Conservation (phyloP, 768 basidiomycete genomes). For the Boletus tomentosulus region DNA sequence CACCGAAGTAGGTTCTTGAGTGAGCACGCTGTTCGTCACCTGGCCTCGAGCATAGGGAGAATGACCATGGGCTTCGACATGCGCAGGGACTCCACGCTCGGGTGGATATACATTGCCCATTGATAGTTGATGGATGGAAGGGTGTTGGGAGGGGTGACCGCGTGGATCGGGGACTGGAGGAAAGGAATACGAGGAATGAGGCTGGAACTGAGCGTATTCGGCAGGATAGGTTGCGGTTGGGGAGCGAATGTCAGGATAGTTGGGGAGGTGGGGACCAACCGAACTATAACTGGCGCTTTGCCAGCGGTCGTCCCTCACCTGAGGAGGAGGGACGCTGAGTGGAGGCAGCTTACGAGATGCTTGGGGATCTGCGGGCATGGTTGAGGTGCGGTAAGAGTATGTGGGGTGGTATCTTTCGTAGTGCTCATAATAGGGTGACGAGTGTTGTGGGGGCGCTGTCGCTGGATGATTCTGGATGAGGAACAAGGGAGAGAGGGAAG, state of each 20-base stretch:
- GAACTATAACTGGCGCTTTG: constrained; percentile 38
- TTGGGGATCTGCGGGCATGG: constrained; percentile 43
- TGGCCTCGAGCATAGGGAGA: constrained; percentile 49
- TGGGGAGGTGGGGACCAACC: constrained; percentile 34
- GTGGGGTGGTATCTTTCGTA: constrained; percentile 47
- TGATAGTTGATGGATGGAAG: constrained; percentile 26
- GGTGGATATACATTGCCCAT: constrained; percentile 25
- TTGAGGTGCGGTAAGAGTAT: constrained; percentile 46
- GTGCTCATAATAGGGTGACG: constrained; percentile 51
- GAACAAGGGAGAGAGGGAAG: constrained; percentile 6
- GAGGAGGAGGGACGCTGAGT: constrained; percentile 37
- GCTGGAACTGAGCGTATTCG: constrained; percentile 47
- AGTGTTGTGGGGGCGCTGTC: constrained; percentile 45
- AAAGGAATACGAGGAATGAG: constrained; percentile 31
- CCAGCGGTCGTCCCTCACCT: constrained; percentile 49
- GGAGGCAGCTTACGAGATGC: constrained; percentile 61
- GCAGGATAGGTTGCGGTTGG: constrained; percentile 60
- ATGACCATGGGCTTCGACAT: constrained; percentile 37
- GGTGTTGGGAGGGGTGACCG: constrained; percentile 23
- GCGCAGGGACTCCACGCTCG: constrained; percentile 36
- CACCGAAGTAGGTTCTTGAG: constrained; percentile 32
- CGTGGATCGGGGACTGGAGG: constrained; percentile 38
- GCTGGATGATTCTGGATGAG: constrained; percentile 8
- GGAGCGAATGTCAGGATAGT: constrained; percentile 50
- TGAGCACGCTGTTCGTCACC: constrained; percentile 29